Base-by-base conservation (phyloP, 2,329 filamentous ascomycete species). In the Stemphylium beticola region DNA sequence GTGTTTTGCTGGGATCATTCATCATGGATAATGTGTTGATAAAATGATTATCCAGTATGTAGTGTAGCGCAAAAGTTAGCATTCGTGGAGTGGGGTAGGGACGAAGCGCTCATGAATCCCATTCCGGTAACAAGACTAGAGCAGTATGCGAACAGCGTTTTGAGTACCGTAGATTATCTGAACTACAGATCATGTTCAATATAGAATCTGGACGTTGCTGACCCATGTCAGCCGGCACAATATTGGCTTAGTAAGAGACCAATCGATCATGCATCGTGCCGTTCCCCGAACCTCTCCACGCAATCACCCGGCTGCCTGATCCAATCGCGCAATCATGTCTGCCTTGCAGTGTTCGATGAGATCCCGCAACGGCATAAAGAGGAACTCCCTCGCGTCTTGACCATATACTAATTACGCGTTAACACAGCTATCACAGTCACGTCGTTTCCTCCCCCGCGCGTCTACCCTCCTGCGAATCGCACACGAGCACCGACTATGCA, bases 401-500 rank as follows among this genome's bases (percentile, higher is more conserved):
- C 17, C 22, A 50, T 12, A 12, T 20, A 44, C 32, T 44, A 50
- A 43, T 9, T 18, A 32, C 6, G 18, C 18, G 8, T 37, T 44
- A 32, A 38, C 40, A 9, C 18, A 38, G 39, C 22, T 17, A 29
- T n/a, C 17, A 26, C 49, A 51, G 33, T 8, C 34, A 33, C n/a
- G 10, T 14, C 37, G 12, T 31, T 20, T 24, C 9, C 37, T 26
- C 0, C 2, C 20, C n/a, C 14, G 15, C 44, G 18, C 32, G 22
- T 34, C 34, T 18, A 15, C 18, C 37, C 12, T 6, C 18, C 11
- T 18, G 15, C 17, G 40, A n/a, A 42, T 26, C 18, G 22, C 22
- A 24, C 18, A 39, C 15, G 15, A 20, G 11, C 22, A 24, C 22
- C 12, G 20, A 56, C 53, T 31, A 78, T 78, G 75, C 24, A 73